A percentile compares a stretch with the other conserved stretches of the same genome.
Evolutionary conservation across 371 early-diverging fungal species (phyloP).

Genomic region (Lichtheimia hyalospora): DNA sequence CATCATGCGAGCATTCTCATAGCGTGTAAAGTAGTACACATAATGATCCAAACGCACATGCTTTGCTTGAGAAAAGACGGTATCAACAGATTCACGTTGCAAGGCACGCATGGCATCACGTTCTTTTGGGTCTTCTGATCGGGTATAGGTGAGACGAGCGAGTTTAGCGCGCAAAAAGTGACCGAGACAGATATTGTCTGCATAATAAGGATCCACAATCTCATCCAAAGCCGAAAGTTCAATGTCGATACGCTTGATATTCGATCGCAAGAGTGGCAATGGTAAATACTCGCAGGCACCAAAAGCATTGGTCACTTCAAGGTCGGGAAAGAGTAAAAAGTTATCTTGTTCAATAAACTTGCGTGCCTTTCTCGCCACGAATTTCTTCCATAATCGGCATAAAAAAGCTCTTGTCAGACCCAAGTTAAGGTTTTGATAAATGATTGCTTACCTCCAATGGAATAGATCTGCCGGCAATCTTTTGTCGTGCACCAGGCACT

Average conservation of each 20-base stretch:
- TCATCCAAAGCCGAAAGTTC: conserved; percentile 22
- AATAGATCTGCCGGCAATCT: conserved; percentile 73
- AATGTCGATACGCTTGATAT: conserved; percentile 42
- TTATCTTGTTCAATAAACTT: conserved; percentile 60
- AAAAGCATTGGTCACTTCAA: conserved; percentile 64
- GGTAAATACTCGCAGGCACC: conserved; percentile 60
- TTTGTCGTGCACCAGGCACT: conserved; percentile 54
- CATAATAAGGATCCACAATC: conserved; percentile 6
- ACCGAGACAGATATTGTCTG: conserved; percentile 67
- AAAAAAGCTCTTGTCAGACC: no score
- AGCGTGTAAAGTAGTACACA: conserved; percentile 51
- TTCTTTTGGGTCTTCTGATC: conserved; percentile 8
- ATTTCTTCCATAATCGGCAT: conserved; percentile 43
- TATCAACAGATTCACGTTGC: conserved; percentile 26
- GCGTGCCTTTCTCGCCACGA: conserved; percentile 66
- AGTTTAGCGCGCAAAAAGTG: conserved; percentile 56
- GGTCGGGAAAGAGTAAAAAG: conserved; percentile 57
- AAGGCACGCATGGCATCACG: conserved; percentile 6
- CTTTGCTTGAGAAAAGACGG: conserved; percentile 28
- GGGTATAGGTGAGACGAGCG: conserved; percentile 27
- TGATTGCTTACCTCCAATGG: conserved; percentile 57
- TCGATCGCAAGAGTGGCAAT: conserved; percentile 21
- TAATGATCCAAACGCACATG: conserved; percentile 55
- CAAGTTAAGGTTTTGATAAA: no score
- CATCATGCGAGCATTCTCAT: conserved; percentile 50